These are phyloP conservation scores for Arabis alpina DNA, from an alignment of 345 rosid genomes.

Conservation along the genomic window DNA sequence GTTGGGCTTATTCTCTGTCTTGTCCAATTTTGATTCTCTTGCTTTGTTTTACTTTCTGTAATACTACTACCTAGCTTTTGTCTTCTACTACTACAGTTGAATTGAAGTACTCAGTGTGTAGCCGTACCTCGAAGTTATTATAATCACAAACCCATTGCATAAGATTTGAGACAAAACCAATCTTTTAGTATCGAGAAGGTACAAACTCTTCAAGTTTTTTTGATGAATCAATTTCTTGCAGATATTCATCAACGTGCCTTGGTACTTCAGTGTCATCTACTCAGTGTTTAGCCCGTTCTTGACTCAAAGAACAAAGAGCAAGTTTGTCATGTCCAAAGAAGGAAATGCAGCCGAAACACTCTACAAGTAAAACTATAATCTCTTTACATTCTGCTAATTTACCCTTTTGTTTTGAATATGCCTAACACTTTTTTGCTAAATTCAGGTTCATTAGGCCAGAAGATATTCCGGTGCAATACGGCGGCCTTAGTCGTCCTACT, in stretches of 20 bases:
- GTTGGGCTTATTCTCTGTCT: conserved; percentile 30
- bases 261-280: conserved; percentile 89
- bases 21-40: conserved; percentile 27
- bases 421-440: neutral
- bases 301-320: conserved; percentile 96
- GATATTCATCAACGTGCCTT: conserved; percentile 97
- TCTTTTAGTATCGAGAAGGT: neutral
- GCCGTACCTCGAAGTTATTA: conserved; percentile 34
- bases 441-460: conserved; percentile 86
- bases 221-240: conserved; percentile 31
- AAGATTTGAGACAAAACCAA: neutral
- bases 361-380: conserved; percentile 61
- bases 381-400: neutral
- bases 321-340: conserved; percentile 89
- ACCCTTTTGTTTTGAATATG: neutral
- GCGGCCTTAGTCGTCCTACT: conserved; percentile 77
- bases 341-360: conserved; percentile 92
- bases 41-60: conserved; percentile 33
- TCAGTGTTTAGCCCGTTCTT: conserved; percentile 92
- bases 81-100: conserved; percentile 28
- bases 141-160: neutral
- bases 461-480: conserved; percentile 89
- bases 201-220: neutral
- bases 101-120: conserved; percentile 27
- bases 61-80: conserved; percentile 29